A percentile compares a stretch with the other conserved stretches of the same genome.
Evolutionary conservation across 2,329 filamentous ascomycete species (phyloP).

Genomic region (Aspergillus chevalieri): DNA sequence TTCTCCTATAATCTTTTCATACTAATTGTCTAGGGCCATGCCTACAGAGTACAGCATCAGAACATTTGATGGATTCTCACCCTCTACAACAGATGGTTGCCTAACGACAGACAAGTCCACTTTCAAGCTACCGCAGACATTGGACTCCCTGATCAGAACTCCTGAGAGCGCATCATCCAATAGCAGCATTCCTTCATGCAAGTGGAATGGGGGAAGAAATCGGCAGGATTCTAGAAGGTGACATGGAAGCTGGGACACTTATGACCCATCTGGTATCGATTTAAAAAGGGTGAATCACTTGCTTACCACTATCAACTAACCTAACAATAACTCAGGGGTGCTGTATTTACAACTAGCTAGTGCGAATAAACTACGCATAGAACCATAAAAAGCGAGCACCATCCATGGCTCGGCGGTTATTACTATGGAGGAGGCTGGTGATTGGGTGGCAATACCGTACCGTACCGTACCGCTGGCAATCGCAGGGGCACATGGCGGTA

Average conservation of each 20-base stretch:
- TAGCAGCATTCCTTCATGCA: background rate
- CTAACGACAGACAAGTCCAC: background rate
- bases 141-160: background rate
- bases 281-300: background rate
- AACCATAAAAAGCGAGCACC: background rate
- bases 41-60: background rate
- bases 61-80: background rate
- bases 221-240: background rate
- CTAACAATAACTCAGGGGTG: background rate
- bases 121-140: background rate
- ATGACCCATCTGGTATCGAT: background rate
- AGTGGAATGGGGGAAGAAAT: background rate
- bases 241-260: background rate
- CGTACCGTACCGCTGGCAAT: background rate
- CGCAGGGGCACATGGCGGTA: background rate
- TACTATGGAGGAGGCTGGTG: background rate
- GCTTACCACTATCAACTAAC: background rate
- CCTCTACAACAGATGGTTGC: background rate
- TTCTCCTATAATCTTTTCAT: background rate
- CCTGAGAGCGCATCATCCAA: background rate
- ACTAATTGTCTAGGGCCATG: background rate
- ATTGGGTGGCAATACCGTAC: background rate
- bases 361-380: background rate
- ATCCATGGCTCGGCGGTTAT: background rate
- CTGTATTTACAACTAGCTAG: background rate